These are phyloP conservation scores for Saccharomycopsis sp. DNA, from an alignment of 805 yeast species.

Conservation along the genomic window DNA sequence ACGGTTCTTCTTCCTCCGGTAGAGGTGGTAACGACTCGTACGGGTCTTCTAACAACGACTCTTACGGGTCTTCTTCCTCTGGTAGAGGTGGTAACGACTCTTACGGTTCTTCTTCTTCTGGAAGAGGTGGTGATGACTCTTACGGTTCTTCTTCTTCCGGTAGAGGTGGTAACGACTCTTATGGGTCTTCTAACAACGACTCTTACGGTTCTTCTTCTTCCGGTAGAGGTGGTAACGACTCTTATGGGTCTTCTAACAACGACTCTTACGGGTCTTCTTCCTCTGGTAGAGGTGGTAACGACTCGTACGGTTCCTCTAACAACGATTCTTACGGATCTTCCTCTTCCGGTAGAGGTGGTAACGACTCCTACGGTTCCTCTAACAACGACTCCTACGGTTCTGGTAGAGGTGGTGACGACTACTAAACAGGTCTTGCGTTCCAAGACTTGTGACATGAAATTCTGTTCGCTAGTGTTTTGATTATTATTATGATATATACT, in stretches of 20 bases:
- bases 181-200: constrained; percentile 23
- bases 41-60: constrained; percentile 20
- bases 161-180: constrained; percentile 23
- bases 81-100: constrained; percentile 22
- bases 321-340: constrained; percentile 26
- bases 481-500: not conserved
- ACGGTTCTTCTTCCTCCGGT: constrained; percentile 16
- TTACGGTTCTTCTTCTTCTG: too few relatives aligned
- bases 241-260: constrained; percentile 26
- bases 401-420: constrained; percentile 16
- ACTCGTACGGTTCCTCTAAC: constrained; percentile 21
- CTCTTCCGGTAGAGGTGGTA: constrained; percentile 19
- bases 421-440: constrained; percentile 3
- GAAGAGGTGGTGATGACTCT: too few relatives aligned
- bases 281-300: constrained; percentile 16
- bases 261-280: constrained; percentile 29
- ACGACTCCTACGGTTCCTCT: constrained; percentile 26
- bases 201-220: constrained; percentile 24
- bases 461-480: not conserved
- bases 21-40: constrained; percentile 20
- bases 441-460: not conserved
- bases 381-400: constrained; percentile 25
- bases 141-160: constrained; percentile 19
- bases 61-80: constrained; percentile 27
- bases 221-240: constrained; percentile 21